Evolutionary conservation across 2,329 filamentous ascomycete genomes (phyloP).

Genomic region (Ophiostoma ips): DNA sequence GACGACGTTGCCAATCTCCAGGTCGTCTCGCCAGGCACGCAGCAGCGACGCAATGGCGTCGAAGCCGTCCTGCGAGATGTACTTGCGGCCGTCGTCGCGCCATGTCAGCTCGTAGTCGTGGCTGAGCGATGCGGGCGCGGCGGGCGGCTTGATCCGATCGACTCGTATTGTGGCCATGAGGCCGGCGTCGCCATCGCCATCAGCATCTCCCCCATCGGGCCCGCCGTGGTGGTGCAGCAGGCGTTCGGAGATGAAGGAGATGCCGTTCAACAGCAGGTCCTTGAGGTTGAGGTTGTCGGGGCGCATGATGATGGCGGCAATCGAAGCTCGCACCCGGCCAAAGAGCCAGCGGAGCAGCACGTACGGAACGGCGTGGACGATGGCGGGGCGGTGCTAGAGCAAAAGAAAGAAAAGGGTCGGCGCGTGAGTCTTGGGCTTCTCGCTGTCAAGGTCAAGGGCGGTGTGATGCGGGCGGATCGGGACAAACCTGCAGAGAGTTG

Average conservation of each 20-base stretch:
- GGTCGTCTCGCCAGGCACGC: constrained; percentile 11
- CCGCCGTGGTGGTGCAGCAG: constrained; percentile 3
- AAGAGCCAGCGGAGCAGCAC: constrained; percentile 6
- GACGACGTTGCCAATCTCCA: constrained; percentile 13
- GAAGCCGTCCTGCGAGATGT: constrained; percentile 15
- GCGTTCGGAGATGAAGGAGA: constrained; percentile 11
- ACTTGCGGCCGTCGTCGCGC: constrained; percentile 14
- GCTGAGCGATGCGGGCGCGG: background rate
- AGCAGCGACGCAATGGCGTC: constrained; percentile 11
- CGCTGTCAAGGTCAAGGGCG: background rate
- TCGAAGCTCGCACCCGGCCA: too few relatives aligned
- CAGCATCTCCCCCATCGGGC: too few relatives aligned
- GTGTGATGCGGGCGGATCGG: too few relatives aligned
- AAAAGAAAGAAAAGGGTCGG: too few relatives aligned
- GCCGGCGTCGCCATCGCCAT: background rate
- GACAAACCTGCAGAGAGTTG: background rate
- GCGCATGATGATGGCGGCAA: constrained; percentile 12
- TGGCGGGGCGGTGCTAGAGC: background rate
- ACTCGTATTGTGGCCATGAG: constrained; percentile 5
- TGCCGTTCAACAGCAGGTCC: constrained; percentile 11
- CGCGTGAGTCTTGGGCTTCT: background rate
- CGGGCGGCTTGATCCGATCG: constrained; percentile 9
- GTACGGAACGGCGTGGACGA: background rate
- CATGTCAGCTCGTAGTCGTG: constrained; percentile 16
- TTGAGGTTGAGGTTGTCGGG: constrained; percentile 7